Evolutionary conservation across 768 basidiomycete genomes (phyloP), one percentile per base, ranked within the genome.

Genomic region (Hericium alpestre): DNA sequence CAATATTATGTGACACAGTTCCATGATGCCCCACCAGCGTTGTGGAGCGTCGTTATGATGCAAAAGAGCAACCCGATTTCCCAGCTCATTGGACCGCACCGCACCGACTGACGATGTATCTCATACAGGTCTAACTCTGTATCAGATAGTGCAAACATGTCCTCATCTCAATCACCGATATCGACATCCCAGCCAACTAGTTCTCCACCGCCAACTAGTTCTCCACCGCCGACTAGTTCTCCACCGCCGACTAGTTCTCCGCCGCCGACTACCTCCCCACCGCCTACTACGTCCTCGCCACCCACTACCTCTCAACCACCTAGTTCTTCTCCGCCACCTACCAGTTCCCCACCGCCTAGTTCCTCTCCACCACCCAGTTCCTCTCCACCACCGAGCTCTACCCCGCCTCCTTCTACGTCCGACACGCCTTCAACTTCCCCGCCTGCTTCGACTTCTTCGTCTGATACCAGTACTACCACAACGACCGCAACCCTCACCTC

Each of bases 251-350:
- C 56, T 23, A 23, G 23, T 23, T 23, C 23, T 4, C 59, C 61
- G 10, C 60, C 56, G 7, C 58, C 59, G 56, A 63, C 56, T 25
- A 25, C 4, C 5, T 25, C 25, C 5, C 3, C 25, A 5, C 25
- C 25, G 25, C 25, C 25, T 38, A 57, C 70, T n/a, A 18, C 60
- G 38, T 25, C 39, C 41, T 25, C 25, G 1, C 25, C 25, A 25
- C 25, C 25, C 38, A 57, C 61, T 38, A 20, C 65, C 8, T 43
- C 65, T 8, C 59, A 68, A 16, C 54, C 66, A n/a, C 46, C 65
- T 25, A 49, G 61, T 20, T 52, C 59, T 5, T 51, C 61, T 18
- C 43, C 39, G 13, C 41, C 53, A 2, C 40, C 51, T 3, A 13
- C 55, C 11, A 52, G 59, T 23, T 25, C 56, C 1, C 15, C 64